Evolutionary conservation across 2,329 filamentous ascomycete genomes (phyloP), one percentile per base, ranked within the genome.

Genomic region (Phoma sp.): DNA sequence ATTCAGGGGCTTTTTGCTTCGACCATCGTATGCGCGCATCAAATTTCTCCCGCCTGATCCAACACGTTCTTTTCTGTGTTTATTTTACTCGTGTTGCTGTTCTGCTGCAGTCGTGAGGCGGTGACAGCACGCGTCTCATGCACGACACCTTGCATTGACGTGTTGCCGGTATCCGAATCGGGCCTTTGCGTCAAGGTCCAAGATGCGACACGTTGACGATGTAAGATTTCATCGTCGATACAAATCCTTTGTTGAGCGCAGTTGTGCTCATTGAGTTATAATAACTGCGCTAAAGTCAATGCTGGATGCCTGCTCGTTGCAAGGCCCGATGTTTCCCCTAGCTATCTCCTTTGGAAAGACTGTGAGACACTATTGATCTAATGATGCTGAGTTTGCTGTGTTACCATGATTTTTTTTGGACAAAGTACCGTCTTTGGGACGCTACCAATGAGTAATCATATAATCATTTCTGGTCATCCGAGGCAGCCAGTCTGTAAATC

Each of bases 61-160:
- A 35, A 13, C 4, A 8, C n/a, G 46, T 42, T n/a, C 18, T 23
- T n/a, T 25, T 23, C 18, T 24, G 38, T 45, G 35, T 49, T 29
- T 13, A 23, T 14, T n/a, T 32, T 7, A 23, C 13, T 14, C 14
- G 33, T 41, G 38, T 32, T 14, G 24, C 13, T 42, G 3, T 18
- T 10, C 27, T 41, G n/a, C 39, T 36, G 24, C 29, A 30, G 18
- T 24, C 4, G 29, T 40, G 41, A 50, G 52, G 46, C 46, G 46
- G 46, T 55, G 41, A 41, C 24, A 37, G 37, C 33, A 24, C 40
- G 40, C 41, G 18, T 42, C 25, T 37, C 8, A 55, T 49, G 52
- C 52, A 55, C 30, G 30, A 49, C 46, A 49, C 14, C 40, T 37
- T 49, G 52, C 52, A 50, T 50, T 49, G 46, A 45, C 52, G 35